Base-by-base conservation (phyloP, 139 green algal species). In the Micractinium sp. region DNA sequence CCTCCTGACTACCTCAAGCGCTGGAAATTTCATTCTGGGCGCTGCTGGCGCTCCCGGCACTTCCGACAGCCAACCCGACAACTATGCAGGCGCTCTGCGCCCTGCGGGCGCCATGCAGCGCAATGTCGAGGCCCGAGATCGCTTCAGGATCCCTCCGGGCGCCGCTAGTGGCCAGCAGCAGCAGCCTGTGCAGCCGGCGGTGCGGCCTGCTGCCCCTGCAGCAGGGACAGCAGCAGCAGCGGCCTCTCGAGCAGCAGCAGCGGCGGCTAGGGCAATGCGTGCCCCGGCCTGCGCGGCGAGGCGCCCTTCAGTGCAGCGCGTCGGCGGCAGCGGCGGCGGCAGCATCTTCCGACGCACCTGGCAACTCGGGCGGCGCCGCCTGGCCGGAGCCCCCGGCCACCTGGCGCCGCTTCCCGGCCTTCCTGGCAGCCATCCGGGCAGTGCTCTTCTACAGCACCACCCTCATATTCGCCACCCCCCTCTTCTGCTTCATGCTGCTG, bases 401-500 rank as follows among this genome's bases (percentile, higher is more conserved):
- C 31, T 53, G 53, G 19, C 39, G 56, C 56, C n/a, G 87, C 69
- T 89, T 91, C 60, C 66, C 88, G 4, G 47, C 35, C 7, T 79
- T 78, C 22, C 31, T 94, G 41, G 93, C 93, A 25, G 79, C 31
- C 19, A 76, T 95, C 56, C 87, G 89, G 12, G 93, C 82, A 35
- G 31, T 97, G 3, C 23, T 94, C 39, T 99, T 99, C 93, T 98
- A 97, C 87, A 16, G 88, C 7, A 95, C 87, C 87, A 98, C 96
- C 5, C 93, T 99, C 23, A 69, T 90, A 5, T 87, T 99, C 61
- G 94, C 97, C 0, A 63, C 97, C 20, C 97, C 96, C 5, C 92
- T 99, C 14, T 99, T 99, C 83, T 39, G 93, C 3, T 84, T 94
- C 27, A 99, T 99, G 97, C 33, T 97, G 9, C 61, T 91, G 1